A percentile compares a stretch with the other conserved stretches of the same genome.
Evolutionary conservation across 768 basidiomycete genomes (phyloP).

Genomic region (Suillus clintonianus): DNA sequence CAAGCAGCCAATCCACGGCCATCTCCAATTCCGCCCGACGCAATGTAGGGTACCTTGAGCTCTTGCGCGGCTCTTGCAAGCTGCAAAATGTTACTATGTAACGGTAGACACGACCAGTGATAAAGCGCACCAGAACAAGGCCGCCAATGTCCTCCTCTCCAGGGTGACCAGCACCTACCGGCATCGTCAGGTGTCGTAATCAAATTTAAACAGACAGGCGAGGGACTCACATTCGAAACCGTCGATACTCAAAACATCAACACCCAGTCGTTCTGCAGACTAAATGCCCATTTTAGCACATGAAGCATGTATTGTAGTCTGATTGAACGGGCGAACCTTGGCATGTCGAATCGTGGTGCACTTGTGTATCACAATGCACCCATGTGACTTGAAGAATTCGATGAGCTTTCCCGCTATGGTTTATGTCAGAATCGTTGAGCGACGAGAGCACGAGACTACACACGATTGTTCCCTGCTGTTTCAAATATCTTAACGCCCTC

Average conservation of each 20-base stretch:
- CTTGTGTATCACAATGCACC: conserved; percentile 85
- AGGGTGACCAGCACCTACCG: conserved; percentile 86
- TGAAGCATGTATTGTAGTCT: conserved; percentile 26
- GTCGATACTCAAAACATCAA: conserved; percentile 88
- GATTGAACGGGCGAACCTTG: conserved; percentile 47
- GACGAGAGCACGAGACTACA: conserved; percentile 23
- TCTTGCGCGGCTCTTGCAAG: conserved; percentile 86
- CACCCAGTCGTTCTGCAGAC: conserved; percentile 74
- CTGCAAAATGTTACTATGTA: conserved; percentile 36
- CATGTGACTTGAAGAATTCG: conserved; percentile 76
- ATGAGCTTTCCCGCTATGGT: conserved; percentile 72
- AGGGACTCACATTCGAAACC: conserved; percentile 78
- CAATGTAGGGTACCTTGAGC: conserved; percentile 81
- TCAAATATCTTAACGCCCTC: conserved; percentile 90
- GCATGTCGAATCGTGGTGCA: conserved; percentile 88
- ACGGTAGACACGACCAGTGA: neutral
- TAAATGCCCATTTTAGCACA: conserved; percentile 16
- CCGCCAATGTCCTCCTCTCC: conserved; percentile 94
- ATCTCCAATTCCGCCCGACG: conserved; percentile 90
- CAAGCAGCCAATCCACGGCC: conserved; percentile 81
- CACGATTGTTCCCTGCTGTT: conserved; percentile 91
- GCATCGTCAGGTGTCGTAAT: conserved; percentile 4
- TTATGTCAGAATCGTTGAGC: neutral
- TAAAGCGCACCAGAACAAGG: conserved; percentile 64
- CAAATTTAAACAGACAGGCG: conserved; percentile 1